These are phyloP conservation scores for Amphibolis antarctica DNA, from an alignment of 106 monocot species.

Conservation along the genomic window DNA sequence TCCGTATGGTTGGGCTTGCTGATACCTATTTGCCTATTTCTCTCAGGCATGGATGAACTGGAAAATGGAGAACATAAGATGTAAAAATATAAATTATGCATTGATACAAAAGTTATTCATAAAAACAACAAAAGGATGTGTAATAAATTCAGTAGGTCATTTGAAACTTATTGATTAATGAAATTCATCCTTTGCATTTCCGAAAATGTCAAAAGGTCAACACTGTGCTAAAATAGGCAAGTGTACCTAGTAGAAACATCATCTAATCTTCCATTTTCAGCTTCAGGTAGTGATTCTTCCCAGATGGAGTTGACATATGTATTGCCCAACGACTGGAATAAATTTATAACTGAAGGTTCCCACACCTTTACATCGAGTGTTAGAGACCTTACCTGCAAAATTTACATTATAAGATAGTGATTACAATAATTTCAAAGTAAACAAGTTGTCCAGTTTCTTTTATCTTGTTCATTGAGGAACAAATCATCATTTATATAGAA, in stretches of 20 bases:
- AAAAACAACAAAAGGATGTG: background rate
- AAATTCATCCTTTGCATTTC: too few species aligned
- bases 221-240: too few species aligned
- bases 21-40: slow-evolving; percentile 23
- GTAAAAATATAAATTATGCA: background rate
- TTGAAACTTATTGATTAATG: too few species aligned
- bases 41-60: slow-evolving; percentile 30
- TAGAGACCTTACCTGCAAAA: slow-evolving; percentile 74
- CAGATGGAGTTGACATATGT: slow-evolving; percentile 80
- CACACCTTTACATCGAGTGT: slow-evolving; percentile 96
- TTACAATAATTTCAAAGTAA: background rate
- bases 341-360: slow-evolving; percentile 92
- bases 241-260: slow-evolving; percentile 42
- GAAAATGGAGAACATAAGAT: background rate
- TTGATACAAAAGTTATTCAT: background rate
- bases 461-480: too few species aligned
- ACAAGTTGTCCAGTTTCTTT: too few species aligned
- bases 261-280: slow-evolving; percentile 29
- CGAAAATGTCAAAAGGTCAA: too few species aligned
- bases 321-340: slow-evolving; percentile 90
- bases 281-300: slow-evolving; percentile 60
- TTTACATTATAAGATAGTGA: background rate
- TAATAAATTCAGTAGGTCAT: slow-evolving; percentile 1
- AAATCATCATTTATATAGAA: too few species aligned
- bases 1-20: slow-evolving; percentile 72